phyloP scores from a whole-genome alignment of 2,329 filamentous ascomycete species.

The Claviceps digitariae region DNA sequence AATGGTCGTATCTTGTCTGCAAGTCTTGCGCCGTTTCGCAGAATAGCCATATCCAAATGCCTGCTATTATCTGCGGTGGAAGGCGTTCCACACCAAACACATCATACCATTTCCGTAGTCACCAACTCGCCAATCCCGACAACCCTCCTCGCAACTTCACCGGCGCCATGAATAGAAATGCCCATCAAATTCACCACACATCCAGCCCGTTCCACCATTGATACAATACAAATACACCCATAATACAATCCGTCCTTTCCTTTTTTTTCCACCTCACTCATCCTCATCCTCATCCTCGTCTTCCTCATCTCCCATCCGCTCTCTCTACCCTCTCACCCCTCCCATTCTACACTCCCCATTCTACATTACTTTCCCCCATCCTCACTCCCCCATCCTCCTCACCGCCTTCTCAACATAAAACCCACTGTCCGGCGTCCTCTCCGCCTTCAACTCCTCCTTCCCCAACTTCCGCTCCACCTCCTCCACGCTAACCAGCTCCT shows the following conservation, averaged over 20 bases:
- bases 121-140: neutral
- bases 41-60: too few relatives aligned
- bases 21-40: too few relatives aligned
- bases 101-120: neutral
- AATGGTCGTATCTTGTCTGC: too few relatives aligned
- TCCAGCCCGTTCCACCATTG: neutral
- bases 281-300: too few relatives aligned
- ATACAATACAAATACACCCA: neutral
- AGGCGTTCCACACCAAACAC: neutral
- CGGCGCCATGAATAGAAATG: neutral
- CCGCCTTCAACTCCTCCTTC: conserved; percentile 53
- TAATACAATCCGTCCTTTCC: neutral
- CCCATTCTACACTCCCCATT: neutral
- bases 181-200: neutral
- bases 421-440: conserved; percentile 62
- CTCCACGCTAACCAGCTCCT: conserved; percentile 73
- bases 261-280: too few relatives aligned
- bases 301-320: neutral
- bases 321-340: neutral
- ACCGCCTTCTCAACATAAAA: conserved; percentile 60
- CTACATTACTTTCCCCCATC: too few relatives aligned
- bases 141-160: neutral
- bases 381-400: neutral
- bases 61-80: neutral
- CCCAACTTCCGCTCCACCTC: conserved; percentile 56